phyloP scores from a whole-genome alignment of 1,284 basidiomycete species.

The Volvariella volvacea region DNA sequence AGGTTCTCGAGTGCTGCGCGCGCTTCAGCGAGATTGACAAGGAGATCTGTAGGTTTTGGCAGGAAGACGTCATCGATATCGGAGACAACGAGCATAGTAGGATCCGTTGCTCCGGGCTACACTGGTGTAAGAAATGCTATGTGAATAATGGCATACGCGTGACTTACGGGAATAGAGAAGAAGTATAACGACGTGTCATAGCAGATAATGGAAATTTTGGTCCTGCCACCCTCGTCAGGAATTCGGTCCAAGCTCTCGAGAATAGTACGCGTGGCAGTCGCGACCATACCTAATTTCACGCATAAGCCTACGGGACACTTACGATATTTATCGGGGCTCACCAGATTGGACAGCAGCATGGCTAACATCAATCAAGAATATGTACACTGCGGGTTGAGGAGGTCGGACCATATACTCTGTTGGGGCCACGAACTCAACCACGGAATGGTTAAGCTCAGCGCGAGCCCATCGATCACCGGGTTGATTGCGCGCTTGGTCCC shows the following conservation, averaged over 20 bases:
- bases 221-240: slow-evolving; percentile 91
- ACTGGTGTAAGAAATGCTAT: slow-evolving; percentile 1
- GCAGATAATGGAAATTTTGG: slow-evolving; percentile 90
- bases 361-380: slow-evolving; percentile 96
- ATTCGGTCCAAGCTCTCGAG: slow-evolving; percentile 93
- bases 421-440: slow-evolving; percentile 96
- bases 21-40: slow-evolving; percentile 89
- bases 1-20: slow-evolving; percentile 79
- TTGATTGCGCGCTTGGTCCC: slow-evolving; percentile 91
- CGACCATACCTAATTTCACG: slow-evolving; percentile 78
- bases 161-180: slow-evolving; percentile 80
- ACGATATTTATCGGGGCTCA: slow-evolving; percentile 19
- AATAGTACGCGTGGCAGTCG: slow-evolving; percentile 93
- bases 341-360: slow-evolving; percentile 86
- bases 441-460: slow-evolving; percentile 88
- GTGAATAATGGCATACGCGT: slow-evolving; percentile 1
- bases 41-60: slow-evolving; percentile 92
- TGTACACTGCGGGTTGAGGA: slow-evolving; percentile 95
- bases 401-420: slow-evolving; percentile 99
- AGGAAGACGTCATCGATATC: slow-evolving; percentile 97
- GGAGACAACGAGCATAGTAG: slow-evolving; percentile 94
- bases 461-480: slow-evolving; percentile 94
- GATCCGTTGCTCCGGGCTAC: slow-evolving; percentile 77
- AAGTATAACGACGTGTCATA: slow-evolving; percentile 95
- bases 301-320: background rate